Evolutionary conservation across 1,139 yeast genomes (phyloP).

Genomic region (Cylindricascospora bacillispora): DNA sequence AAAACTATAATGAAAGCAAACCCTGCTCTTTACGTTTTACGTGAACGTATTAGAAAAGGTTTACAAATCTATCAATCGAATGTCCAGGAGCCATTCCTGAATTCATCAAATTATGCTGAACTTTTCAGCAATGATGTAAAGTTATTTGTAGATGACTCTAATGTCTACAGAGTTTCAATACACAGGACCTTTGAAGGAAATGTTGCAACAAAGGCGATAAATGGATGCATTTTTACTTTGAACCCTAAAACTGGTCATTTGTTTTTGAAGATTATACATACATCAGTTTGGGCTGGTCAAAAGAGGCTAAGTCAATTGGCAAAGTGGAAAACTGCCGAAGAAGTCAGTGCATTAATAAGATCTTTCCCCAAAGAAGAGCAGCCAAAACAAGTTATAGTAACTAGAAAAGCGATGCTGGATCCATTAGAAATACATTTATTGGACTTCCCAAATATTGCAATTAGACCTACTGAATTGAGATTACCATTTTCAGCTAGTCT

Average conservation of each 20-base stretch:
- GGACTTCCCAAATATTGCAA: constrained; percentile 86
- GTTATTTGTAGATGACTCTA: constrained; percentile 80
- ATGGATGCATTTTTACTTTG: constrained; percentile 83
- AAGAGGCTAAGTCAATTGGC: constrained; percentile 88
- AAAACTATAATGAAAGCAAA: constrained; percentile 87
- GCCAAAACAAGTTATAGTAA: constrained; percentile 82
- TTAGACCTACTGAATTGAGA: constrained; percentile 79
- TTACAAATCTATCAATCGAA: constrained; percentile 87
- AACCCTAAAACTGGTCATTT: constrained; percentile 87
- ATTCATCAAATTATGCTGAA: constrained; percentile 83
- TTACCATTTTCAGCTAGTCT: constrained; percentile 84
- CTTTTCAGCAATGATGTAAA: constrained; percentile 74
- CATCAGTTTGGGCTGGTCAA: constrained; percentile 96
- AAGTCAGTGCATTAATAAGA: constrained; percentile 80
- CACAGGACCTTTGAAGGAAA: constrained; percentile 92
- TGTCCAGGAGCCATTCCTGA: constrained; percentile 84
- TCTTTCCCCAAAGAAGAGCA: constrained; percentile 90
- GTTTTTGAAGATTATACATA: constrained; percentile 79
- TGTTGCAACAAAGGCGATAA: constrained; percentile 80
- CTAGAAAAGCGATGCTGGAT: constrained; percentile 84
- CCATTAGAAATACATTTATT: constrained; percentile 95
- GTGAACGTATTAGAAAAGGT: constrained; percentile 92
- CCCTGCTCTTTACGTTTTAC: constrained; percentile 80
- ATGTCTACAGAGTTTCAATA: constrained; percentile 87
- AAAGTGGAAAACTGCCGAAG: constrained; percentile 98